phyloP scores from a whole-genome alignment of 352 stramenopile species.

The Phytophthora sansomeana region DNA sequence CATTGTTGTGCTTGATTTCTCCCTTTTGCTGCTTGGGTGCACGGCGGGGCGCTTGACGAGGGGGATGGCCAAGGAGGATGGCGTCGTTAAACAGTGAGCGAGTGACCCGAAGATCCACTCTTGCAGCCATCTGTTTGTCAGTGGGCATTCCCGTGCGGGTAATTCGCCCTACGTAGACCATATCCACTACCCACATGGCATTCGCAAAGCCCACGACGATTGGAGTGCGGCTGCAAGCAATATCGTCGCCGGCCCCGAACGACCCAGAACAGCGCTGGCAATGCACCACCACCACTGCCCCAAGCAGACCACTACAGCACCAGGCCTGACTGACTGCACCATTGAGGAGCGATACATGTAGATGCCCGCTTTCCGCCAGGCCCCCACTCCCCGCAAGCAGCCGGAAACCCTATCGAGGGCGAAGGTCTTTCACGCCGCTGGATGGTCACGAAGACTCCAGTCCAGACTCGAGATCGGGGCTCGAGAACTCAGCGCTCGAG shows the following conservation, averaged over 20 bases:
- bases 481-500: conserved; percentile 1
- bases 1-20: background rate
- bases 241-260: no score
- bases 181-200: no score
- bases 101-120: conserved; percentile 5
- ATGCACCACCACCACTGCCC: no score
- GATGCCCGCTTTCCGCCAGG: no score
- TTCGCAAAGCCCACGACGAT: no score
- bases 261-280: no score
- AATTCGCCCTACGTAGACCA: no score
- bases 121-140: conserved; percentile 11
- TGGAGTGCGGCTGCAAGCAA: no score
- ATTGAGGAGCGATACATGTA: no score
- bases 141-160: no score
- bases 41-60: conserved; percentile 7
- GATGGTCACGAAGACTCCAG: background rate
- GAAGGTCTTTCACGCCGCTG: background rate
- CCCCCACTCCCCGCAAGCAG: conserved; percentile 3
- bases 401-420: background rate
- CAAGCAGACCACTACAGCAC: no score
- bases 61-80: conserved; percentile 31
- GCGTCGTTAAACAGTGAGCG: conserved; percentile 26
- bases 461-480: conserved; percentile 2
- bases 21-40: conserved; percentile 2
- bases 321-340: no score